These are phyloP conservation scores for Amborella trichopoda DNA, from an alignment of 164 flowering plant genomes.

Conservation along the genomic window DNA sequence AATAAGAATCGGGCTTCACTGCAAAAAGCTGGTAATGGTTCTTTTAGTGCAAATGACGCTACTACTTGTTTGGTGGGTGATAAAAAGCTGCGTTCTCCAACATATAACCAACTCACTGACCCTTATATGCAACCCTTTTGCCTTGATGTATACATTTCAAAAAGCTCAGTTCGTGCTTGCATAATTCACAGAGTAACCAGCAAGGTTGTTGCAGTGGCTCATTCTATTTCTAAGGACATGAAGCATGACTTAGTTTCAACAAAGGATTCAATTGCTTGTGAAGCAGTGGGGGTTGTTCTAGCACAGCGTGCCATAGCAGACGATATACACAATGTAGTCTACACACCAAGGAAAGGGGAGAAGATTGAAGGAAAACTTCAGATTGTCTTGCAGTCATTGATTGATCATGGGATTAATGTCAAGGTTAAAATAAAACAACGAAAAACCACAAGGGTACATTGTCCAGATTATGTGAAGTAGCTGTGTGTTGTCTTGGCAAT, in stretches of 20 bases:
- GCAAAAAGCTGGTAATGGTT: background rate
- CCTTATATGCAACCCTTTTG: conserved; percentile 90
- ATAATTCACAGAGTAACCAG: conserved; percentile 78
- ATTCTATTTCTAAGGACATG: conserved; percentile 90
- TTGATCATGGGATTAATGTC: conserved; percentile 59
- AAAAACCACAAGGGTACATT: too few relatives aligned
- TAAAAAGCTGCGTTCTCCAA: conserved; percentile 43
- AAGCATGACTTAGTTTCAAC: conserved; percentile 64
- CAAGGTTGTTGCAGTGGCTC: conserved; percentile 86
- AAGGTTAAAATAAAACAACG: conserved; percentile 77
- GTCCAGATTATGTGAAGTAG: too few relatives aligned
- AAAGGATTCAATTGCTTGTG: conserved; percentile 49
- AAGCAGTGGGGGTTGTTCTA: conserved; percentile 54
- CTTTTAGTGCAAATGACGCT: background rate
- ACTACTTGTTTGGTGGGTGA: too few relatives aligned
- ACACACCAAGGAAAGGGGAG: conserved; percentile 83
- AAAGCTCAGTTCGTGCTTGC: conserved; percentile 82
- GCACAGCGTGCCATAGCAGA: conserved; percentile 86
- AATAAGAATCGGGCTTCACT: conserved; percentile 5
- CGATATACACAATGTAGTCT: conserved; percentile 79
- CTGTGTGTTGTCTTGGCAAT: too few relatives aligned
- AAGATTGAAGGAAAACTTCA: conserved; percentile 72
- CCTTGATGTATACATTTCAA: conserved; percentile 69
- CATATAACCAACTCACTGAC: conserved; percentile 71
- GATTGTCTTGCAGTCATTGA: conserved; percentile 56